phyloP scores from a whole-genome alignment of 805 yeast species.

The Yarrowia sp. region DNA sequence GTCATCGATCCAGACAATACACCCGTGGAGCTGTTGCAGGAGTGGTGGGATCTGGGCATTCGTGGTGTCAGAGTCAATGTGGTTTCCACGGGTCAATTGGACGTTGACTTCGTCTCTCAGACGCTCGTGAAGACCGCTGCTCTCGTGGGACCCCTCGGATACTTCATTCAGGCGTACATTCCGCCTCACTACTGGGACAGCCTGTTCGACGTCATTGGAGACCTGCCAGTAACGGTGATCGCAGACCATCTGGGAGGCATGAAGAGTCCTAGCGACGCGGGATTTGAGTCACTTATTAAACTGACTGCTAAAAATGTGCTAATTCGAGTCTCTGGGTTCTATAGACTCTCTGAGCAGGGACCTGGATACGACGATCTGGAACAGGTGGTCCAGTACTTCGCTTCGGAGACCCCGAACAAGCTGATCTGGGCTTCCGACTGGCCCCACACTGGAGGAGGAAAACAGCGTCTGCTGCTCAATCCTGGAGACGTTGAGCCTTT shows the following conservation, averaged over 20 bases:
- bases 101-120: neutral
- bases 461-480: neutral
- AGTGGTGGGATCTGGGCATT: constrained; percentile 14
- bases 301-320: constrained; percentile 2
- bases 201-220: constrained; percentile 16
- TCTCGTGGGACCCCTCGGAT: constrained; percentile 10
- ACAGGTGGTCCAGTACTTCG: constrained; percentile 7
- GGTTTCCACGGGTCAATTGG: constrained; percentile 16
- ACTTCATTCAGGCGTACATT: constrained; percentile 22
- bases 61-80: constrained; percentile 23
- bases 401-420: constrained; percentile 14
- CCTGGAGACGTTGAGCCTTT: constrained; percentile 12
- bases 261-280: neutral
- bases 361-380: constrained; percentile 18
- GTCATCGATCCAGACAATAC: constrained; percentile 7
- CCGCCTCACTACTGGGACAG: constrained; percentile 18
- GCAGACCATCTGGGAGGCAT: constrained; percentile 25
- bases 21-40: neutral
- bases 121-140: neutral
- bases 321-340: constrained; percentile 13
- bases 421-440: constrained; percentile 22
- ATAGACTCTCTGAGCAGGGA: constrained; percentile 11
- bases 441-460: constrained; percentile 25
- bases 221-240: constrained; percentile 9
- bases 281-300: constrained; percentile 15